Percentiles rank a stretch among this genome's conserved stretches.
Evolutionary conservation across 2,329 filamentous ascomycete species (phyloP).

Genomic region (Didymella exigua): DNA sequence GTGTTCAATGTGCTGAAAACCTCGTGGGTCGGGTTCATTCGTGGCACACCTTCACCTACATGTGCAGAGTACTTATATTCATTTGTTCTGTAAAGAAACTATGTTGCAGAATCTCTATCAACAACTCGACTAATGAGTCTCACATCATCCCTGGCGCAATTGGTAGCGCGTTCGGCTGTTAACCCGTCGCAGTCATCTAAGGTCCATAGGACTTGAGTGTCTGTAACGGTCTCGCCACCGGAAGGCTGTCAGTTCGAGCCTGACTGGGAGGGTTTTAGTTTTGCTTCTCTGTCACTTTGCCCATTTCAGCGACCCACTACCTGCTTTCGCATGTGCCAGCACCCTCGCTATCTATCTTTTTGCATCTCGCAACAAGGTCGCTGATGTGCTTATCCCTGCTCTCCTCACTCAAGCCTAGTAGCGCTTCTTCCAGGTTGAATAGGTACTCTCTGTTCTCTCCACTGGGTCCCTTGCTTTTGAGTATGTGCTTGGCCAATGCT

Average conservation of each 20-base stretch:
- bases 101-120: background rate
- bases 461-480: conserved; percentile 76
- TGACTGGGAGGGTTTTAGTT: background rate
- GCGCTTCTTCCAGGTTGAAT: conserved; percentile 75
- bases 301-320: too few relatives aligned
- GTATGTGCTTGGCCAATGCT: conserved; percentile 79
- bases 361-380: conserved; percentile 77
- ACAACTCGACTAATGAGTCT: background rate
- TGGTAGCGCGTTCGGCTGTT: background rate
- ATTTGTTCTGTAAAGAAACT: background rate
- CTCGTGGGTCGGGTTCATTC: too few relatives aligned
- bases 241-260: background rate
- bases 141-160: background rate
- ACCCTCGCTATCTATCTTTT: conserved; percentile 61
- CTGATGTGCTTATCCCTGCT: conserved; percentile 84
- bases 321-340: conserved; percentile 13
- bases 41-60: background rate
- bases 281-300: background rate
- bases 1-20: too few relatives aligned
- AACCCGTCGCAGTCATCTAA: background rate
- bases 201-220: background rate
- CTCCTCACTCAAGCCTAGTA: conserved; percentile 73
- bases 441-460: conserved; percentile 92
- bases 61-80: background rate
- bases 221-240: background rate